Evolutionary conservation across 768 basidiomycete species (phyloP).

Genomic region (Amanita inopinata): DNA sequence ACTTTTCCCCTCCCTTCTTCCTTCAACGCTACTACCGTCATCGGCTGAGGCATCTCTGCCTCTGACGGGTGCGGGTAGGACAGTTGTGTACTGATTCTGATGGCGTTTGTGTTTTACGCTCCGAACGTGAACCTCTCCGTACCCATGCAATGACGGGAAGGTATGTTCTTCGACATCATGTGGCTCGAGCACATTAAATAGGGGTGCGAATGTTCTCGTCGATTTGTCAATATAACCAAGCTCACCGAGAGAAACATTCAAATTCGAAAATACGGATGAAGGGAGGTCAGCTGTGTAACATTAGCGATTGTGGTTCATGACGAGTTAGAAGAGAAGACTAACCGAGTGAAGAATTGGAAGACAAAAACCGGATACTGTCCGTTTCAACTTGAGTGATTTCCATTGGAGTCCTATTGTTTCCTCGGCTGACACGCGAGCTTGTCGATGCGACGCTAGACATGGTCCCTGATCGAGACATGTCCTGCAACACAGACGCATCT

Average conservation of each 20-base stretch:
- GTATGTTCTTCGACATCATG: not conserved
- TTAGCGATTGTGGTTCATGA: not conserved
- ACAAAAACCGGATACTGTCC: not conserved
- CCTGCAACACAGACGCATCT: not conserved
- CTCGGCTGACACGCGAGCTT: not conserved
- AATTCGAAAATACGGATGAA: not conserved
- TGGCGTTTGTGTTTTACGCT: not conserved
- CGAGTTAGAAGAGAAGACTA: not conserved
- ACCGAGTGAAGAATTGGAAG: not conserved
- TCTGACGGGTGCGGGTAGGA: not conserved
- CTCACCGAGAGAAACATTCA: conserved; percentile 2
- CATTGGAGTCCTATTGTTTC: not conserved
- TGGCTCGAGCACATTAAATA: conserved; percentile 7
- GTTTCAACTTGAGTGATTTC: not conserved
- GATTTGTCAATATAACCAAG: conserved; percentile 5
- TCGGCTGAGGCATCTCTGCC: not conserved
- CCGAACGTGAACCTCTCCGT: conserved; percentile 3
- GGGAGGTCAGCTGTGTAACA: not conserved
- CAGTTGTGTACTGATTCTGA: not conserved
- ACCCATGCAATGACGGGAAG: conserved; percentile 6
- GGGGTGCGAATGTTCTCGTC: conserved; percentile 1
- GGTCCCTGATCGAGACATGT: conserved; percentile 1
- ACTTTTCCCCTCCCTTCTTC: not conserved
- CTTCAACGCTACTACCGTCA: not conserved
- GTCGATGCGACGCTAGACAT: not conserved